These are phyloP conservation scores for Nymphaea colorata DNA, from an alignment of 164 flowering plant species.

Conservation along the genomic window DNA sequence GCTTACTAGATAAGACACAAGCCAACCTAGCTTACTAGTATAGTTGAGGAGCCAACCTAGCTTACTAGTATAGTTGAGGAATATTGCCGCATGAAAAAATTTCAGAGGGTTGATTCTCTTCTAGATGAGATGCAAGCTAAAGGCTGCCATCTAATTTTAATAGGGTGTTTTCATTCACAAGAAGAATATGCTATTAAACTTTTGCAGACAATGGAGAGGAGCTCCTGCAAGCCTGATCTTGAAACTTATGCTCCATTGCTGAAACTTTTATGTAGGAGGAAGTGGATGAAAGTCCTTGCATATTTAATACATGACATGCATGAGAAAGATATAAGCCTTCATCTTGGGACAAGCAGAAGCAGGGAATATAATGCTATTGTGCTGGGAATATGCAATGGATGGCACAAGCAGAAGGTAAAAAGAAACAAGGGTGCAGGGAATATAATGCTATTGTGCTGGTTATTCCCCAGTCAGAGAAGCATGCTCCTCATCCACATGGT, in stretches of 20 bases:
- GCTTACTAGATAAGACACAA: too few relatives aligned
- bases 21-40: too few relatives aligned
- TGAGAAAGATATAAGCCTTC: conserved; percentile 37
- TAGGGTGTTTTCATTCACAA: conserved; percentile 33
- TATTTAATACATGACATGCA: conserved; percentile 49
- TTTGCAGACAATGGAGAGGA: conserved; percentile 41
- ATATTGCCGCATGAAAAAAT: conserved; percentile 41
- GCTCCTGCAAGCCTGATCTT: conserved; percentile 37
- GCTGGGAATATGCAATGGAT: too few relatives aligned
- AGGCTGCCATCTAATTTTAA: conserved; percentile 38
- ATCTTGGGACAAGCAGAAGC: conserved; percentile 32
- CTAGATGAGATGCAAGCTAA: conserved; percentile 41
- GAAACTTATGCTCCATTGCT: conserved; percentile 44
- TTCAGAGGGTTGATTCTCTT: conserved; percentile 32
- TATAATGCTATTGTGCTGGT: not conserved
- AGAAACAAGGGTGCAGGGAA: conserved; percentile 3
- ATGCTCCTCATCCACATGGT: too few relatives aligned
- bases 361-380: too few relatives aligned
- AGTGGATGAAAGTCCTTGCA: conserved; percentile 42
- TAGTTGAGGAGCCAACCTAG: too few relatives aligned
- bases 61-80: conserved; percentile 47
- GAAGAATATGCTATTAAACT: conserved; percentile 43
- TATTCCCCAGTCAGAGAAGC: not conserved
- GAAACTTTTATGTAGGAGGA: conserved; percentile 48
- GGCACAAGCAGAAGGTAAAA: conserved; percentile 13